These are phyloP conservation scores for Talaromyces islandicus DNA, from an alignment of 2,329 filamentous ascomycete species.

Conservation along the genomic window DNA sequence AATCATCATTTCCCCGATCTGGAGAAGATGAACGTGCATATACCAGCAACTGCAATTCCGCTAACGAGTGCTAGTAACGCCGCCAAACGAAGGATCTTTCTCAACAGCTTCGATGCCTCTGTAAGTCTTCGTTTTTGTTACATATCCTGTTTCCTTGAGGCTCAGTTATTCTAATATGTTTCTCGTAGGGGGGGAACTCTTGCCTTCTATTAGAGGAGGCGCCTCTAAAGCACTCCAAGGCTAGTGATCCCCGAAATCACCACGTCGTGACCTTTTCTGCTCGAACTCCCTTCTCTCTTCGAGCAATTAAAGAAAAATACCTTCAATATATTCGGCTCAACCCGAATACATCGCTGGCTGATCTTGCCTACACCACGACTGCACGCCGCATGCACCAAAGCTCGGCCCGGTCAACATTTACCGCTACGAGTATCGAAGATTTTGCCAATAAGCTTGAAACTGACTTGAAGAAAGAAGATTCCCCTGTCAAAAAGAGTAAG, in stretches of 20 bases:
- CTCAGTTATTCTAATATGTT: not conserved
- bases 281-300: conserved; percentile 41
- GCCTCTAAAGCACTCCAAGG: conserved; percentile 28
- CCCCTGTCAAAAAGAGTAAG: not conserved
- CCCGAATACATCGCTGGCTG: conserved; percentile 41
- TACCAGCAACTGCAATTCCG: not conserved
- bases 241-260: conserved; percentile 45
- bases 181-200: conserved; percentile 4
- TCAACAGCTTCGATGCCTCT: conserved; percentile 6
- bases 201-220: conserved; percentile 53
- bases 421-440: conserved; percentile 15
- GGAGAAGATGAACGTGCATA: conserved; percentile 14
- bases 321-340: conserved; percentile 47
- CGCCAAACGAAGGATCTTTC: not conserved
- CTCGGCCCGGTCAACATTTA: conserved; percentile 17
- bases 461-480: not conserved
- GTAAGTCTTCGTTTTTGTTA: not conserved
- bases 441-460: conserved; percentile 12
- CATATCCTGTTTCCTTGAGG: not conserved
- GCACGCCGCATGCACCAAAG: conserved; percentile 57
- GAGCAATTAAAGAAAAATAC: conserved; percentile 49
- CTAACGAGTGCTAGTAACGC: not conserved
- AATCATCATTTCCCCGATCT: conserved; percentile 19
- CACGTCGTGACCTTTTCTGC: conserved; percentile 52
- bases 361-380: conserved; percentile 59